These are phyloP conservation scores for Clavulina sp. DNA, from an alignment of 768 basidiomycete genomes.

Conservation along the genomic window DNA sequence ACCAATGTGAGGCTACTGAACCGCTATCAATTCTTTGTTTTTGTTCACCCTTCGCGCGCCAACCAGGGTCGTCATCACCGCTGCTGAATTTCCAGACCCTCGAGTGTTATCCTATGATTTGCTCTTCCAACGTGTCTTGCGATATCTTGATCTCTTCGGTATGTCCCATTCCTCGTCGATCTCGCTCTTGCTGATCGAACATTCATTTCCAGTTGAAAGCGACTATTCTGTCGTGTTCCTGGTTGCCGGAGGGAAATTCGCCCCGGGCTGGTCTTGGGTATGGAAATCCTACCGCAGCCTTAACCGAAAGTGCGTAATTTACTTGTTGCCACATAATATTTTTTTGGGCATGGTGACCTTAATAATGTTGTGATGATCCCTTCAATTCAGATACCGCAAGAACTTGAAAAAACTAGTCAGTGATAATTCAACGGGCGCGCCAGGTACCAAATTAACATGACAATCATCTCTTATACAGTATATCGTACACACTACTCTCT, in stretches of 20 bases:
- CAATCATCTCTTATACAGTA: slow-evolving; percentile 28
- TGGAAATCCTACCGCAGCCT: slow-evolving; percentile 74
- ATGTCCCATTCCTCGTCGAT: slow-evolving; percentile 7
- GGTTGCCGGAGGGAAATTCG: slow-evolving; percentile 56
- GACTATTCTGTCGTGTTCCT: slow-evolving; percentile 83
- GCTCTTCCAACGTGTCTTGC: slow-evolving; percentile 41
- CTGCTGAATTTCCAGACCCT: slow-evolving; percentile 71
- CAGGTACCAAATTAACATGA: background rate
- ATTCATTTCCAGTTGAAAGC: slow-evolving; percentile 53
- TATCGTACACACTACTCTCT: slow-evolving; percentile 76
- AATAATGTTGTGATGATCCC: too few species aligned
- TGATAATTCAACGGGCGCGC: background rate
- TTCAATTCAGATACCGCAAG: slow-evolving; percentile 41
- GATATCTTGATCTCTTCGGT: background rate
- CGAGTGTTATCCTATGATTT: slow-evolving; percentile 58
- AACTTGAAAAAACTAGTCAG: slow-evolving; percentile 68
- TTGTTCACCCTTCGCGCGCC: slow-evolving; percentile 7
- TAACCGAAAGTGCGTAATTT: slow-evolving; percentile 36
- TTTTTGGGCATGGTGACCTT: background rate
- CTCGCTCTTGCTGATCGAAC: slow-evolving; percentile 35
- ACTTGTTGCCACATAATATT: background rate
- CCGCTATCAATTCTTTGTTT: background rate
- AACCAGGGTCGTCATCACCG: slow-evolving; percentile 65
- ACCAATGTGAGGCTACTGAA: slow-evolving; percentile 46
- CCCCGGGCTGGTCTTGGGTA: slow-evolving; percentile 77